A percentile compares a stretch with the other conserved stretches of the same genome.
phyloP scores from a whole-genome alignment of 495 filamentous ascomycete species.

The Aspergillus avenaceus region DNA sequence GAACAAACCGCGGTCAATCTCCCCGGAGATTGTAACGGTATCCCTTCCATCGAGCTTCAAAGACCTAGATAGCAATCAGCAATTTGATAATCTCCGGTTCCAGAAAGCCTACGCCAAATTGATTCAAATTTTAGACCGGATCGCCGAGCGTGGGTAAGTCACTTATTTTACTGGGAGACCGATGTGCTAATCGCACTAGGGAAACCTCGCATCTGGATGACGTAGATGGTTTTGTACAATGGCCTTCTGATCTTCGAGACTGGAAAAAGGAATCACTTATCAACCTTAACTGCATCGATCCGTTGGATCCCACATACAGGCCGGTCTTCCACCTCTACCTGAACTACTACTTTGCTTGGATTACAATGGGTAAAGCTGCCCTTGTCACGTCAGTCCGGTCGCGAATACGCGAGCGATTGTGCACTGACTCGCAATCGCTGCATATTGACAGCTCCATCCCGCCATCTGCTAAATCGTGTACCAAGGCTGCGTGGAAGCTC shows the following conservation, averaged over 20 bases:
- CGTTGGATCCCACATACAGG: conserved; percentile 14
- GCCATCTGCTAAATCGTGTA: conserved; percentile 10
- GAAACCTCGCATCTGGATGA: too few species aligned
- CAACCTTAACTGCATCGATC: conserved; percentile 13
- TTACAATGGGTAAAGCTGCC: conserved; percentile 18
- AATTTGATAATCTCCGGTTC: conserved; percentile 15
- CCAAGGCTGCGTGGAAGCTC: conserved; percentile 17
- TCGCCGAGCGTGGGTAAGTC: conserved; percentile 13
- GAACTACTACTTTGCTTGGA: conserved; percentile 24
- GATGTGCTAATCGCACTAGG: neutral
- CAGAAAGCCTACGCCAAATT: conserved; percentile 18
- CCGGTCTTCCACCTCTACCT: conserved; percentile 21
- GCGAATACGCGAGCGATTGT: neutral
- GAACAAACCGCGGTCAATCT: conserved; percentile 19
- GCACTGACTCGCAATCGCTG: neutral
- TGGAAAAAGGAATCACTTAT: conserved; percentile 22
- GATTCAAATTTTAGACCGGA: conserved; percentile 16
- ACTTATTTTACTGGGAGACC: neutral
- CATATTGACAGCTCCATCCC: neutral
- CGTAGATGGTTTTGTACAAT: neutral
- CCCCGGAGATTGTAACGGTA: conserved; percentile 9
- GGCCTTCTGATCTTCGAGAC: conserved; percentile 9
- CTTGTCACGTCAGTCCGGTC: conserved; percentile 16
- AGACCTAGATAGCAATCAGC: conserved; percentile 12
- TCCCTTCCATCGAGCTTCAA: conserved; percentile 12